Base-by-base conservation (phyloP, 1,284 basidiomycete species). In the Cryptococcus sp. region DNA sequence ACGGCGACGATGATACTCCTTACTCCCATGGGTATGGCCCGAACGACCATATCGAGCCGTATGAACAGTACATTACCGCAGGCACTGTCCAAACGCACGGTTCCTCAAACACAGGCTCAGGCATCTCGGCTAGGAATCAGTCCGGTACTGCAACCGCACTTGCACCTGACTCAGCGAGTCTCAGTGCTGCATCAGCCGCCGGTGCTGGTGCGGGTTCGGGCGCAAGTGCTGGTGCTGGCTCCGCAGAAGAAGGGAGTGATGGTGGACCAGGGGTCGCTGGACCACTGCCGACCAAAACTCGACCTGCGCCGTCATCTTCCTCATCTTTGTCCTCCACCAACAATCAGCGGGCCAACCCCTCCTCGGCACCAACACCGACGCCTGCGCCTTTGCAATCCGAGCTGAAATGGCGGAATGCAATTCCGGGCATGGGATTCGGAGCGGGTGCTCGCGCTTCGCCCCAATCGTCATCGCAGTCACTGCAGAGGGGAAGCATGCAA, bases 211-310 rank as follows among this genome's bases (percentile, higher is more conserved):
- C 49, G 13, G 39, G 13, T 52, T 15, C 39, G 23, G 25, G 35
- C 11, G 38, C 49, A 11, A 22, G 20, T 52, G 22, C 39, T 16
- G 25, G 35, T 20, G 19, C 49, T 13, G 13, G 31, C 31, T 35
- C 10, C 8, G 31, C 31, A 35, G 59, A 55, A n/a, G 52, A 56
- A 23, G 41, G 44, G 16, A n/a, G 56, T 38, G 45, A 47, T n/a
- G 41, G 56, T 38, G 58, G 59, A 50, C 59, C 64, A 8, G 60
- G 61, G 11, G 35, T 62, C 40, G 63, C 66, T 4, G 65, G 54
- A 47, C 63, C 64, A 59, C 49, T 65, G 55, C 65, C 66, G 3
- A 22, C 54, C 1, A 63, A 66, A 54, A 53, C 57, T 11, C 19
- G 25, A 42, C 23, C 27, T 7, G 39, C 51, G 10, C 40, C 50